Conservation (phyloP, 1,284 basidiomycete species). For the Cryptococcus sp. region DNA sequence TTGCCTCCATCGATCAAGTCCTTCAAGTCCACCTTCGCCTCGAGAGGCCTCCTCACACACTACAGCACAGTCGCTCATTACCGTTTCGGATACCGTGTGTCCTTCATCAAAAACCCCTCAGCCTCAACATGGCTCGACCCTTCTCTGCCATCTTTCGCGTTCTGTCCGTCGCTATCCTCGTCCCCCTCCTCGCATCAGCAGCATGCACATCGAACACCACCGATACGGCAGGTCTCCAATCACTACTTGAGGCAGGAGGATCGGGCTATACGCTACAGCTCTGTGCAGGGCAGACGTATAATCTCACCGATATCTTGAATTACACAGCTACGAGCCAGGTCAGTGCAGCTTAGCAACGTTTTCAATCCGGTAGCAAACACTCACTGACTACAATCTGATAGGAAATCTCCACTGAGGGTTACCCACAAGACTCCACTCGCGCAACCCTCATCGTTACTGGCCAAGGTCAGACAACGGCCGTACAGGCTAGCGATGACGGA, state of each 20-base stretch:
- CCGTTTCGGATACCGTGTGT: not conserved
- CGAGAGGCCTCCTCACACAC: too few relatives aligned
- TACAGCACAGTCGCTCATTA: too few relatives aligned
- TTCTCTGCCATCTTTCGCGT: not conserved
- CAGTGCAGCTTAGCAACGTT: constrained; percentile 7
- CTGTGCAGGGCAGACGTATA: constrained; percentile 65
- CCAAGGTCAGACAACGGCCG: constrained; percentile 61
- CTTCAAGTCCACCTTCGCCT: too few relatives aligned
- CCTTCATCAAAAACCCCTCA: not conserved
- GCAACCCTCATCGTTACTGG: constrained; percentile 65
- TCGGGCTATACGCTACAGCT: constrained; percentile 65
- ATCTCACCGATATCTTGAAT: constrained; percentile 64
- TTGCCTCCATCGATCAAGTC: too few relatives aligned
- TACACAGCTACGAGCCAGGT: constrained; percentile 62
- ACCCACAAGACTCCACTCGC: constrained; percentile 63
- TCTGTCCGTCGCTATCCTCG: constrained; percentile 3
- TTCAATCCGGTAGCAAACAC: not conserved
- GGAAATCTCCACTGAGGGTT: constrained; percentile 75
- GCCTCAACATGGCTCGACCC: too few relatives aligned
- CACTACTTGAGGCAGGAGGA: constrained; percentile 65
- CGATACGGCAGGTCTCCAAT: constrained; percentile 67
- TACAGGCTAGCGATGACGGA: constrained; percentile 64
- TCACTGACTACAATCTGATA: constrained; percentile 49
- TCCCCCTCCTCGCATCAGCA: constrained; percentile 12
- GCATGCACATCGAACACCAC: constrained; percentile 58